Evolutionary conservation across 176 grass and related monocot genomes (phyloP).

Genomic region (Typha latifolia): DNA sequence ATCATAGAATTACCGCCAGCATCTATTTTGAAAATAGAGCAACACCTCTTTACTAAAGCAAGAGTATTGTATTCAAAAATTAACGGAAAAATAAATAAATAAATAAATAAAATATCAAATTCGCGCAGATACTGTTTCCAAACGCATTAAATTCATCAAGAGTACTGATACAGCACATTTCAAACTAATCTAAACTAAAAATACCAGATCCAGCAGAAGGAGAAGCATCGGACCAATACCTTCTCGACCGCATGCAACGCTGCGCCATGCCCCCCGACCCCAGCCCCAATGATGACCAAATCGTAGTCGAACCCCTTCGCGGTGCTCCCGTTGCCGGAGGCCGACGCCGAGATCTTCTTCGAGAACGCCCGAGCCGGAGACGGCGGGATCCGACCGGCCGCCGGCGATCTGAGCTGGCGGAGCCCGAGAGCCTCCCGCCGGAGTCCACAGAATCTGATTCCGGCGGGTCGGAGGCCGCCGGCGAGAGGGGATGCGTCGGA

Average conservation of each 20-base stretch:
- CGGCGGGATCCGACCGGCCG: constrained; percentile 14
- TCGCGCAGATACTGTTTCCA: not conserved
- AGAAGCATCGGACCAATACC: constrained; percentile 15
- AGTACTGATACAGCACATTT: not conserved
- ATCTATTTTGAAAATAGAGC: no score
- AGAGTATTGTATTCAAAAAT: no score
- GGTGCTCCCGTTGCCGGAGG: constrained; percentile 34
- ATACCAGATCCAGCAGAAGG: not conserved
- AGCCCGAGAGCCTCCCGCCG: constrained; percentile 22
- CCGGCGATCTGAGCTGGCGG: constrained; percentile 14
- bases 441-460: constrained; percentile 37
- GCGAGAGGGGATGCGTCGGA: not conserved
- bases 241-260: constrained; percentile 86
- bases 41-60: no score
- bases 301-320: constrained; percentile 58
- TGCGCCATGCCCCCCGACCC: constrained; percentile 73
- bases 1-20: no score
- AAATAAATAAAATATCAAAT: not conserved
- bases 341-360: constrained; percentile 13
- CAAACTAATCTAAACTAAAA: not conserved
- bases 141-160: not conserved
- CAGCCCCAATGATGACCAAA: constrained; percentile 77
- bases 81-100: not conserved
- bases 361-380: constrained; percentile 11
- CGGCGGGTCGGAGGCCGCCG: not conserved